Evolutionary conservation across 2,329 filamentous ascomycete genomes (phyloP), one percentile per base, ranked within the genome.

Genomic region (Trichoderma arundinaceum): DNA sequence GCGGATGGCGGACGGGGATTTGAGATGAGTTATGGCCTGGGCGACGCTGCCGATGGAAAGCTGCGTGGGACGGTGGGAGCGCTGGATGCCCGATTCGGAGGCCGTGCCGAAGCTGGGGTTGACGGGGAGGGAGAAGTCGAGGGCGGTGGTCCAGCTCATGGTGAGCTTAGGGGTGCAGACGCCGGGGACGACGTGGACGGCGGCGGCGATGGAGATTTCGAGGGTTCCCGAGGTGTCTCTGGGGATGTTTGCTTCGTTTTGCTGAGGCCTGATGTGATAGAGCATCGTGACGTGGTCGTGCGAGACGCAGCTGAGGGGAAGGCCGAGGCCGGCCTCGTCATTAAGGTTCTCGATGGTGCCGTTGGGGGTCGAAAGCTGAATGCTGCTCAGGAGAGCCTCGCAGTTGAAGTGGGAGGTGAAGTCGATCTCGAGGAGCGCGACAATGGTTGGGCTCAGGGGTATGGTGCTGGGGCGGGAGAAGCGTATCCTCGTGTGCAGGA

Each of bases 241-340:
- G 72, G 74, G 76, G 52, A 75, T 73, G 58, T 75, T 73, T 60
- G 39, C 19, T 32, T 84, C 82, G n/a, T 77, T 77, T 56, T 82
- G 79, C 43, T 79, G 78, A 1, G 87, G 86, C 10, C 79, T 78
- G 66, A 92, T 84, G 61, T 85, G 86, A 78, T 92, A 94, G 61
- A 94, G 80, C 70, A 92, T 88, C 1, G 90, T 91, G 68, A 92
- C 79, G 74, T 93, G 90, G 73, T 94, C 91, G 71, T 90, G 88
- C 15, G 90, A 86, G 13, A 87, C 87, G 73, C 88, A 89, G 48
- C 81, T 80, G 32, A 90, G 78, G 4, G 88, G 86, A 19, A 90
- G 78, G n/a, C 70, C 52, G 71, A 79, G 74, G 32, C 82, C 83
- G 1, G 82, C 78, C 51, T 81, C 75, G 43, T 77, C 76, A 68